Conservation (phyloP, 2,329 filamentous ascomycete species). For the Penicillium sp. region DNA sequence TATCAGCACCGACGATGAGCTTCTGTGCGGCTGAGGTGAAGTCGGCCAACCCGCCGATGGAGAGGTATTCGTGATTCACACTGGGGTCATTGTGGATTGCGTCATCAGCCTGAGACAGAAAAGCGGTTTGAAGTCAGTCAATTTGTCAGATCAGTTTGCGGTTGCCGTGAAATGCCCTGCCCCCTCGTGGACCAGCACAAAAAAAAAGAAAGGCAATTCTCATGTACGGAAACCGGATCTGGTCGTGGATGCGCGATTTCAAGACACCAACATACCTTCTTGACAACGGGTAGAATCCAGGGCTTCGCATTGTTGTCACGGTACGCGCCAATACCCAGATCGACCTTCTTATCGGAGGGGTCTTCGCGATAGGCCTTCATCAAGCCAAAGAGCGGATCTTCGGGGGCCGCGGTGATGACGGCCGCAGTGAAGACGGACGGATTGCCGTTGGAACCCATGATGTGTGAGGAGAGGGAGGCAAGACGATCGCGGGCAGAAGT, state of each 20-base stretch:
- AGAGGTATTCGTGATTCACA: slow-evolving; percentile 97
- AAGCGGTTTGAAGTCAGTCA: background rate
- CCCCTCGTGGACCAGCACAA: background rate
- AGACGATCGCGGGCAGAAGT: slow-evolving; percentile 37
- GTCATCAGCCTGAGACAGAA: slow-evolving; percentile 74
- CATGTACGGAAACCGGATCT: background rate
- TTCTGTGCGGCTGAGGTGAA: slow-evolving; percentile 91
- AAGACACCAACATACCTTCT: slow-evolving; percentile 66
- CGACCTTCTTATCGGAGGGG: slow-evolving; percentile 76
- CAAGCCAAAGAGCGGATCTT: slow-evolving; percentile 92
- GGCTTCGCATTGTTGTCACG: slow-evolving; percentile 94
- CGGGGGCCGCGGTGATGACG: slow-evolving; percentile 83
- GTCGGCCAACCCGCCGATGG: slow-evolving; percentile 82
- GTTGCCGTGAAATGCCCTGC: background rate
- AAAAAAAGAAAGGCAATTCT: background rate
- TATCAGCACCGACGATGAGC: slow-evolving; percentile 79
- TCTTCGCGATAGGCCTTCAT: slow-evolving; percentile 88
- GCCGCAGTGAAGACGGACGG: slow-evolving; percentile 74
- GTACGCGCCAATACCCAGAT: slow-evolving; percentile 94
- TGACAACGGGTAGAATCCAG: slow-evolving; percentile 94
- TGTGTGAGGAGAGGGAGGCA: slow-evolving; percentile 54
- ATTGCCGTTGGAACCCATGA: slow-evolving; percentile 62
- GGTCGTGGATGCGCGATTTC: background rate
- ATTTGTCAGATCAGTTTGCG: background rate
- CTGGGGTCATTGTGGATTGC: slow-evolving; percentile 84